These are phyloP conservation scores for Benincasa hispida DNA, from an alignment of 306 rosid genomes.

Conservation along the genomic window DNA sequence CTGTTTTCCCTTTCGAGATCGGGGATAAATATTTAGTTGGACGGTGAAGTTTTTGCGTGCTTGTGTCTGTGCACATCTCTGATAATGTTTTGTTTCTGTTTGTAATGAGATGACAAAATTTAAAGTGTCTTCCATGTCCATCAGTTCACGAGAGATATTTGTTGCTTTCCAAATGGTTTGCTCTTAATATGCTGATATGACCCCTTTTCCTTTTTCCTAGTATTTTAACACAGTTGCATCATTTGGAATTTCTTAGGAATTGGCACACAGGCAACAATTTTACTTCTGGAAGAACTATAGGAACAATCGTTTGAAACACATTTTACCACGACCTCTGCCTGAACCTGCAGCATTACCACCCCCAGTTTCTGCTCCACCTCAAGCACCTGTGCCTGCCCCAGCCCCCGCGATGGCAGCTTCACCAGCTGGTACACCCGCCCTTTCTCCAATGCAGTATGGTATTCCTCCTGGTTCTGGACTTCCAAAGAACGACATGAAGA, in stretches of 20 bases:
- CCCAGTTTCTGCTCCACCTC: constrained; percentile 38
- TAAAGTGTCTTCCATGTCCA: background rate
- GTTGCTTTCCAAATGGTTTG: background rate
- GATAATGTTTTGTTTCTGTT: background rate
- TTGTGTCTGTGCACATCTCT: background rate
- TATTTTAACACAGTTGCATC: background rate
- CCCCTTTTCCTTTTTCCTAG: background rate
- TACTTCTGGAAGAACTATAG: constrained; percentile 97
- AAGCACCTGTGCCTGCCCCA: constrained; percentile 35
- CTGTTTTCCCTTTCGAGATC: background rate
- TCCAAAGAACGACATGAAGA: constrained; percentile 59
- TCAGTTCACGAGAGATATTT: background rate
- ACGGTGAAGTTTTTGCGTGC: background rate
- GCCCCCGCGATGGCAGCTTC: constrained; percentile 29
- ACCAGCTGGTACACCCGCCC: constrained; percentile 33
- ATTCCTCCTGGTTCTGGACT: constrained; percentile 46
- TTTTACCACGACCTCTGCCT: constrained; percentile 71
- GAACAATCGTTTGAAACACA: constrained; percentile 81
- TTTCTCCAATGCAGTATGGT: constrained; percentile 71
- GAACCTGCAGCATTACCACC: constrained; percentile 49
- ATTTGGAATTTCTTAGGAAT: constrained; percentile 39
- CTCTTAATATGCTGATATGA: background rate
- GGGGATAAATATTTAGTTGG: background rate
- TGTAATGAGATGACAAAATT: background rate
- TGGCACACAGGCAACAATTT: constrained; percentile 92